Percentiles rank a stretch among this genome's conserved stretches.
Evolutionary conservation across 192 early-diverging fungal species (phyloP).

Genomic region (Gamsiella multidivaricata): DNA sequence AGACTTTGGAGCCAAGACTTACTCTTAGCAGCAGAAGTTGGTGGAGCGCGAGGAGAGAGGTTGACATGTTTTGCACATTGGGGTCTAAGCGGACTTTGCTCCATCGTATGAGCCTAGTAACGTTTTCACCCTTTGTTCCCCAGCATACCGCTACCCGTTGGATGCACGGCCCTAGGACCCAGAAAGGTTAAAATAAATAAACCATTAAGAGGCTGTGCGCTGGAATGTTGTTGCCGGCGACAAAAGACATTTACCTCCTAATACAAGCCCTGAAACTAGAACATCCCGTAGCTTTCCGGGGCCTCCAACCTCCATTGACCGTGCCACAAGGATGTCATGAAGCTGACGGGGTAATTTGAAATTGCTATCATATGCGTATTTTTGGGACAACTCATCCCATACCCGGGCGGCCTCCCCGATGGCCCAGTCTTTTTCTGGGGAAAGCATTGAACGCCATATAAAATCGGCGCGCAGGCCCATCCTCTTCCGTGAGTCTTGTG

Average conservation of each 20-base stretch:
- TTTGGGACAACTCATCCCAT: conserved; percentile 1
- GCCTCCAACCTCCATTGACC: conserved; percentile 15
- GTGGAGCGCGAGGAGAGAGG: background rate
- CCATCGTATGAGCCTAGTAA: background rate
- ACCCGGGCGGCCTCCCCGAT: conserved; percentile 1
- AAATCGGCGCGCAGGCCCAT: conserved; percentile 2
- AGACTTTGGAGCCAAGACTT: background rate
- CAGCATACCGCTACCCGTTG: background rate
- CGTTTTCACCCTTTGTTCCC: conserved; percentile 6
- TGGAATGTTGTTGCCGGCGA: background rate
- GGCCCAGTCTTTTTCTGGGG: conserved; percentile 4
- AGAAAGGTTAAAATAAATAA: background rate
- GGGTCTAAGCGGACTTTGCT: background rate
- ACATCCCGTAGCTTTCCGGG: conserved; percentile 3
- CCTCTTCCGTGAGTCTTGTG: background rate
- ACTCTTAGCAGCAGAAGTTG: conserved; percentile 2
- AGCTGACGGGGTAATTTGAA: conserved; percentile 6
- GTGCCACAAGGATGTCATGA: conserved; percentile 5
- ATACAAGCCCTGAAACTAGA: conserved; percentile 5
- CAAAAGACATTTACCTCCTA: conserved; percentile 14
- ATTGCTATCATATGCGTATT: background rate
- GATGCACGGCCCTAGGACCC: background rate
- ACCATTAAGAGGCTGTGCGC: background rate
- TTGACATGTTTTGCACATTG: background rate
- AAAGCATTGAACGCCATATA: background rate